Base-by-base conservation (phyloP, 2,329 filamentous ascomycete species). In the Diaporthe caulivora region DNA sequence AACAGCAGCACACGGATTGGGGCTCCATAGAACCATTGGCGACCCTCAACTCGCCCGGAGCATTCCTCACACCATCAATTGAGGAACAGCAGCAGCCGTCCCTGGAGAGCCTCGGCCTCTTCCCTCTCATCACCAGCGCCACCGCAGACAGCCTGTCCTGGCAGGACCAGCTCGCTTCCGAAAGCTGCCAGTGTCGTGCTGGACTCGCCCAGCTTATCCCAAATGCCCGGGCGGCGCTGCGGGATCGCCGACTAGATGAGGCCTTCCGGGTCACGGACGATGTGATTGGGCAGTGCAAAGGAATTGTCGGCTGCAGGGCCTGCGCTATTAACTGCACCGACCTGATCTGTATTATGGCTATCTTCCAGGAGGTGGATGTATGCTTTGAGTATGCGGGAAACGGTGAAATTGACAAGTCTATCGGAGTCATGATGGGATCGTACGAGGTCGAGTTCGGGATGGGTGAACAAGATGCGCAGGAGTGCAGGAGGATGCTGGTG, bases 311-410 rank as follows among this genome's bases (percentile, higher is more conserved):
- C 5, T 71, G 70, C 17, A 11, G 11, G 24, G n/a, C 9, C 9
- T 65, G 57, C 18, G 13, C n/a, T 2, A 47, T 51, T 34, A 71
- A 53, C n/a, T 71, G 70, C 24, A 64, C 70, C 3, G 70, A 71
- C 47, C 26, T 71, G 47, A 71, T 65, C 57, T 71, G 70, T 17
- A 71, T 71, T 6, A 37, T 64, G 15, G 58, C 57, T 29, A 47
- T 71, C n/a, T 54, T 71, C 34, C 70, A 62, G 47, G 44, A 71
- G 34, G 51, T 57, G 13, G 55, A 71, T 26, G 44, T 7, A 5
- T 71, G 57, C 70, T 71, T 71, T 26, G 70, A 40, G 2, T 54
- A 42, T 24, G 29, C 55, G 5, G 70, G 47, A 9, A 49, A 34
- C 17, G 70, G 31, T 37, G 55, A 73, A 2, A 29, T 49, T 2